Base-by-base conservation (phyloP, 1,284 basidiomycete genomes). In the Trichosporon sp. region DNA sequence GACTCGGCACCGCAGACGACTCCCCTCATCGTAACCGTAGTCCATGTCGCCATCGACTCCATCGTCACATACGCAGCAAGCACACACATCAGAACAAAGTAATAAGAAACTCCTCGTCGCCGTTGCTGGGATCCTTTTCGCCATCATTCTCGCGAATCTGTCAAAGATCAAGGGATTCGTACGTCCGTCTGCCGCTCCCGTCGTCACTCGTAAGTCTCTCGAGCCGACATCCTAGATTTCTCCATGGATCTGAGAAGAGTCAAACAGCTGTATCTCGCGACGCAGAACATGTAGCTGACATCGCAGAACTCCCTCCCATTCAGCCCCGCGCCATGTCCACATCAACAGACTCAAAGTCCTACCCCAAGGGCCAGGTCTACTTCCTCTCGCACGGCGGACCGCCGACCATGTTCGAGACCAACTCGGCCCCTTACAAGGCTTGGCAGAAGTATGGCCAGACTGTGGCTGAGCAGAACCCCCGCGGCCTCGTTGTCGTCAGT, bases 351-450 rank as follows among this genome's bases (percentile, higher is more conserved):
- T n/a, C n/a, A n/a, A n/a, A n/a, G 5, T n/a, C 32, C n/a, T 54
- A 27, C 27, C 10, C 40, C 32, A 59, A 56, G 34, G 77, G 74
- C n/a, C 68, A 74, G 44, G 76, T 77, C 3, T 79, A 76, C 64
- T 79, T 79, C 61, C 61, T 79, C 27, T 79, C 77, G 7, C 77
- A 79, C 65, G 77, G 77, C 7, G 81, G 81, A 6, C 82, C 82
- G 11, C 80, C 80, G 1, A 80, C 79, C 23, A 74, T 83, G 72
- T 82, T 80, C 68, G 77, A 81, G 11, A 70, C 70, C 6, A 34
- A 69, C 1, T 73, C 76, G 32, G 68, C 69, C 14, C 77, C 82
- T 2, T 80, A 83, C 69, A 71, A 78, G 59, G 75, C 77, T 9
- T 83, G 82, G 82, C 61, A 72, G 52, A 66, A 72, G 40, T 73